Conservation (phyloP, 2,329 filamentous ascomycete species). For the Byssochlamys sp. region DNA sequence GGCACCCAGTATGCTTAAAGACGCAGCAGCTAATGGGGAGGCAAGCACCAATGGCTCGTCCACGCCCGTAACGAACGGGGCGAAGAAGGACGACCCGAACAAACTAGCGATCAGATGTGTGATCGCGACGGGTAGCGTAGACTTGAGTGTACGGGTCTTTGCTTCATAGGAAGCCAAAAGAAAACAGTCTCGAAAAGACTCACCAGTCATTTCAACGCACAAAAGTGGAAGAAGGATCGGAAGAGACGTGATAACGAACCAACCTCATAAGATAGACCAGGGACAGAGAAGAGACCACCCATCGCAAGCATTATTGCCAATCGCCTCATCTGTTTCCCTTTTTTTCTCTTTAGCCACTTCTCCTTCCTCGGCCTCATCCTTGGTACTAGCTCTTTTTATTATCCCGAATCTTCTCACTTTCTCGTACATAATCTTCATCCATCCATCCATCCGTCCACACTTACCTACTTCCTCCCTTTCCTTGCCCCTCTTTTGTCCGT, state of each 20-base stretch:
- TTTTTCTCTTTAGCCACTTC: not conserved
- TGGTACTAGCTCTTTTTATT: not conserved
- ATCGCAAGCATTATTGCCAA: not conserved
- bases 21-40: constrained; percentile 26
- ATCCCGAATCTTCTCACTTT: not conserved
- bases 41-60: not conserved
- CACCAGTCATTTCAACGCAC: not conserved
- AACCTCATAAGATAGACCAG: not conserved
- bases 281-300: not conserved
- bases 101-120: constrained; percentile 66
- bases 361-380: not conserved
- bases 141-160: constrained; percentile 70
- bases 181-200: not conserved
- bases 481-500: not conserved
- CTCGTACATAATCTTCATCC: not conserved
- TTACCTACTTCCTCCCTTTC: not conserved
- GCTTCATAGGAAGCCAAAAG: constrained; percentile 38
- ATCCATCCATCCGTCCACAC: not conserved
- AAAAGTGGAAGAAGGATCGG: not conserved
- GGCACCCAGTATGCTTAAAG: constrained; percentile 67
- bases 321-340: not conserved
- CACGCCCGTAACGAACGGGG: constrained; percentile 22
- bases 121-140: constrained; percentile 78
- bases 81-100: constrained; percentile 46
- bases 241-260: not conserved